Evolutionary conservation across 83 land plant species (phyloP).

Genomic region (Picea abies): DNA sequence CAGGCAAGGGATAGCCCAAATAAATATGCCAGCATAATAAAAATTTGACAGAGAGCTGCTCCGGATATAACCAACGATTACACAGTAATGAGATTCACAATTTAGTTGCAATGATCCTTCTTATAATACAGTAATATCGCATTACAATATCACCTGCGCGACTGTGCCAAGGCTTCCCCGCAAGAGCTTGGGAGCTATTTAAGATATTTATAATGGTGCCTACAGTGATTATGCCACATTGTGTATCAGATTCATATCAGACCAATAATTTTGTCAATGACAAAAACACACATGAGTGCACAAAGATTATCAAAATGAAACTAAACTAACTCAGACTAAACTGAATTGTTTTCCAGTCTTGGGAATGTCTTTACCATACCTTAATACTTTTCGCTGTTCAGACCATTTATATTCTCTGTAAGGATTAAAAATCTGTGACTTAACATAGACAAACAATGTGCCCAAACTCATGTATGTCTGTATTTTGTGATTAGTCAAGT

Average conservation of each 20-base stretch:
- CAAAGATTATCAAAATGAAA: neutral
- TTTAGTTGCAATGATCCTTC: too few relatives aligned
- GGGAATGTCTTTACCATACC: too few relatives aligned
- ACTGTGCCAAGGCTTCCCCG: constrained; percentile 85
- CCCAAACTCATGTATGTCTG: too few relatives aligned
- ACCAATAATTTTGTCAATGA: neutral
- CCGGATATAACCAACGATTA: neutral
- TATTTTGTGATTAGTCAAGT: too few relatives aligned
- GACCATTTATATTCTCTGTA: too few relatives aligned
- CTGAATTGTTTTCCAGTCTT: too few relatives aligned
- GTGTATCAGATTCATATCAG: neutral
- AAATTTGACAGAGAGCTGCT: constrained; percentile 73
- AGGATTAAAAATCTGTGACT: too few relatives aligned
- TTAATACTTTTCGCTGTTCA: too few relatives aligned
- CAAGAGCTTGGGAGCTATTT: constrained; percentile 81
- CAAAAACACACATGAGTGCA: neutral
- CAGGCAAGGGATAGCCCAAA: constrained; percentile 60
- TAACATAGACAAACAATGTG: too few relatives aligned
- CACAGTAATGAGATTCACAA: neutral
- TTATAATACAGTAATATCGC: too few relatives aligned
- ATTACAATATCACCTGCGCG: constrained; percentile 57
- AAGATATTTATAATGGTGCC: constrained; percentile 85
- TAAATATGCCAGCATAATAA: constrained; percentile 70
- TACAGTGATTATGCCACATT: constrained; percentile 22
- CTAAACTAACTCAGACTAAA: too few relatives aligned